These are phyloP conservation scores for Uromyces viciae-fabae DNA, from an alignment of 1,284 basidiomycete species.

Conservation along the genomic window DNA sequence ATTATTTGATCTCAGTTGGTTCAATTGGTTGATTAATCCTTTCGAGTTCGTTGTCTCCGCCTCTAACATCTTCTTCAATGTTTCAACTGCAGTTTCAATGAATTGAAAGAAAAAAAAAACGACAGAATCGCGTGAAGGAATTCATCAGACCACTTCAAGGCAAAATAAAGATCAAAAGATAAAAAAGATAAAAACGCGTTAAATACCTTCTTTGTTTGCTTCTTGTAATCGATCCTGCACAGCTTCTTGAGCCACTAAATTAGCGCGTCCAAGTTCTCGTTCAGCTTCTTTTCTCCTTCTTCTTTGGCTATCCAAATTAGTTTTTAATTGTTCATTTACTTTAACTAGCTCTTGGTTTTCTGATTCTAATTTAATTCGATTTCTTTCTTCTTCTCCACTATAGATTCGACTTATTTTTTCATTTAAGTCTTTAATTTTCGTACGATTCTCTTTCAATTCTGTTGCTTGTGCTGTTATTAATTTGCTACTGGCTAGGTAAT, in stretches of 20 bases:
- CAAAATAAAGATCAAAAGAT: too few relatives aligned
- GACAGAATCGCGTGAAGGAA: not conserved
- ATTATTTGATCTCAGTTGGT: constrained; percentile 16
- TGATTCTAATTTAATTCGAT: constrained; percentile 19
- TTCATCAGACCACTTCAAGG: too few relatives aligned
- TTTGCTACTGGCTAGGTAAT: not conserved
- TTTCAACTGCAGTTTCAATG: not conserved
- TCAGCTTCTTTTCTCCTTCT: constrained; percentile 38
- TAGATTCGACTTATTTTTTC: constrained; percentile 20
- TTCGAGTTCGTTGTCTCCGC: constrained; percentile 37
- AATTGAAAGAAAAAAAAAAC: not conserved
- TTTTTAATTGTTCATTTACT: constrained; percentile 6
- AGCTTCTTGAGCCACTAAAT: constrained; percentile 3
- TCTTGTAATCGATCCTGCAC: constrained; percentile 31
- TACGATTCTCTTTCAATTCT: not conserved
- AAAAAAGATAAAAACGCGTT: not conserved
- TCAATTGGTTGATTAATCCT: constrained; percentile 32
- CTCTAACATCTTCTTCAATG: constrained; percentile 28
- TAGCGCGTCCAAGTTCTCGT: constrained; percentile 9
- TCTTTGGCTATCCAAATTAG: constrained; percentile 15
- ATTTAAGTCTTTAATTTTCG: constrained; percentile 22
- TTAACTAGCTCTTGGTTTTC: constrained; percentile 17
- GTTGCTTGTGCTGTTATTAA: not conserved
- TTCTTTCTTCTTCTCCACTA: constrained; percentile 39
- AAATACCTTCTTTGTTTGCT: constrained; percentile 31